Percentiles rank a stretch among this genome's conserved stretches.
Evolutionary conservation across 177 flowering plant species (phyloP).

Genomic region (Telopea speciosissima): DNA sequence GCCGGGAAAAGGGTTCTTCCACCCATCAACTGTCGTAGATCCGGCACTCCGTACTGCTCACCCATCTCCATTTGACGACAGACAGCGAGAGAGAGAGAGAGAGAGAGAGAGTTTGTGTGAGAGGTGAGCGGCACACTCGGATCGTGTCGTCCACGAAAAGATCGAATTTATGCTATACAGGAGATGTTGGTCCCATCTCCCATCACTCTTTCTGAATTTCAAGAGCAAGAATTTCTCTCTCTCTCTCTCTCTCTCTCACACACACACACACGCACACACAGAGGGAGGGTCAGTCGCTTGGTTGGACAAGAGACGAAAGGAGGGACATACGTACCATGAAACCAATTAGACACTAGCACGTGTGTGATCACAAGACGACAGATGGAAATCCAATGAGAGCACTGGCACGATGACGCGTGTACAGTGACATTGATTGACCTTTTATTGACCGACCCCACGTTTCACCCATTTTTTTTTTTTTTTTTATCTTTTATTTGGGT

Average conservation of each 20-base stretch:
- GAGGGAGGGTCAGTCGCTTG: not conserved
- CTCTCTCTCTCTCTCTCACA: conserved; percentile 7
- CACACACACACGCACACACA: not conserved
- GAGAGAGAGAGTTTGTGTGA: conserved; percentile 1
- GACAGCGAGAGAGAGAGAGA: conserved; percentile 13
- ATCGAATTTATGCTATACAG: conserved; percentile 38
- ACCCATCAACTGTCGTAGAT: conserved; percentile 61
- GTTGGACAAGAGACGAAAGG: conserved; percentile 1
- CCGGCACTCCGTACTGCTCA: conserved; percentile 51
- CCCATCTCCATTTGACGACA: conserved; percentile 45
- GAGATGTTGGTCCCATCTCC: conserved; percentile 48
- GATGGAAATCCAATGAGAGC: conserved; percentile 21
- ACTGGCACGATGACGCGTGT: conserved; percentile 33
- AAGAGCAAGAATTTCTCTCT: not conserved
- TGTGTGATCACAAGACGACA: conserved; percentile 15
- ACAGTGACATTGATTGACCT: conserved; percentile 30
- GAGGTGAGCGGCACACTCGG: conserved; percentile 58
- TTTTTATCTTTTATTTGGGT: too few species aligned
- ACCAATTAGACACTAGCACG: conserved; percentile 20
- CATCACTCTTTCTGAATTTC: conserved; percentile 19
- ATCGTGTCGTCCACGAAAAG: conserved; percentile 73
- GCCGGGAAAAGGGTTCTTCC: conserved; percentile 34
- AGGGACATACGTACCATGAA: conserved; percentile 8
- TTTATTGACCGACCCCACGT: conserved; percentile 28
- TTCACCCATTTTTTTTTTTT: too few species aligned